Conservation (phyloP, 441 rosid species). For the Corymbia citriodora region DNA sequence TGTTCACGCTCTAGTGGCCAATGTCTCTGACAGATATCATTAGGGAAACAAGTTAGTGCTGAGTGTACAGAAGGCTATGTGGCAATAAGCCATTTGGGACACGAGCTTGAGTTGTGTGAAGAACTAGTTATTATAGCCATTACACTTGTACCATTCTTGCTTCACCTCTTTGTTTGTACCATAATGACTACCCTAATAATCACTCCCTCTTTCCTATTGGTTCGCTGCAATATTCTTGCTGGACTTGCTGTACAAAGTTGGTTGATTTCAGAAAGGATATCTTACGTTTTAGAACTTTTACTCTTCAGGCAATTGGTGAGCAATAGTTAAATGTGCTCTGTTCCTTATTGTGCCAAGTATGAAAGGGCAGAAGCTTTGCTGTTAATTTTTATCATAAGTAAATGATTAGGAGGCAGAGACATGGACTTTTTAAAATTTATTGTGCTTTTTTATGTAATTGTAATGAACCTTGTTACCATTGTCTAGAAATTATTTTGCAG, state of each 20-base stretch:
- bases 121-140: not conserved
- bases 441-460: not conserved
- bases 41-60: not conserved
- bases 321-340: not conserved
- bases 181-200: not conserved
- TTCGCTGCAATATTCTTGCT: not conserved
- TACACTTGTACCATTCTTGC: not conserved
- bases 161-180: not conserved
- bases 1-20: not conserved
- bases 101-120: not conserved
- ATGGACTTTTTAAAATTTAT: not conserved
- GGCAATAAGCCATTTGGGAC: not conserved
- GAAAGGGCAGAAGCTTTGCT: not conserved
- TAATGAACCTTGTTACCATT: not conserved
- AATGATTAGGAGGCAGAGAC: not conserved
- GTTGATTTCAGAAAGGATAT: not conserved
- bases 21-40: not conserved
- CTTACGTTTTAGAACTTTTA: not conserved
- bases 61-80: not conserved
- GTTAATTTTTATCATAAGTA: not conserved
- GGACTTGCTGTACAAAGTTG: not conserved
- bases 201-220: not conserved
- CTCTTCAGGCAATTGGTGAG: not conserved
- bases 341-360: not conserved
- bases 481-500: slow-evolving; percentile 39